Evolutionary conservation across 495 filamentous ascomycete genomes (phyloP), one percentile per base, ranked within the genome.

Genomic region (Saxispiralis lemnorum): DNA sequence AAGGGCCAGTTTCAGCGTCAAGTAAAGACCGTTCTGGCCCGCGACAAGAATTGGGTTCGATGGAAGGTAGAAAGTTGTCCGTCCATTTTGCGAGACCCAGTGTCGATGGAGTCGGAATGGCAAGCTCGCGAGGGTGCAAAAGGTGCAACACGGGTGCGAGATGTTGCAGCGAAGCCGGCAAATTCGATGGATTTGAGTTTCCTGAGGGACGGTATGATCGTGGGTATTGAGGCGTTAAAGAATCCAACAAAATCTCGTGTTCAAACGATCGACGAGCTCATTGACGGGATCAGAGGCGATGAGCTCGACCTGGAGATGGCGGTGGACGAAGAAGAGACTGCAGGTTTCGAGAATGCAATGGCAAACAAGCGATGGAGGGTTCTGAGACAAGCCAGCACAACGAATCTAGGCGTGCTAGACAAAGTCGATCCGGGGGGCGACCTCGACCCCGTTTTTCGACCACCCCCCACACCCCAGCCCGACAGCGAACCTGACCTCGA

Each of bases 11-110:
- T 95, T 61, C 83, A 82, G 57, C 81, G 89, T 20, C 86, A 93
- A 73, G 83, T 99, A 31, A 88, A 95, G 54, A 94, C 86, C 4
- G 85, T 96, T 14, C 69, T 99, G 16, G 81, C 84, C 6, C 71
- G 89, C 45, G 89, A 99, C 61, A 94, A 93, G 60, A 93, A 94
- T 52, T 99, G 89, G 89, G 85, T 87, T 34, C 79, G 82, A 38
- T 99, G 89, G 89, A 99, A 99, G 61, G 75, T 84, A 7, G 89
- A 96, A 60, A 78, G 73, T 39, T 96, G 89, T 59, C 85, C 83
- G 21, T 69, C 76, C 16, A 94, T 99, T 55, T 77, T 87, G 48
- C 69, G 73, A 33, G 71, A 79, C 13, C 66, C 82, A 6, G 59
- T 94, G 28, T 68, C 75, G 2, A 66, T 77, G 16, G 59, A 64